A percentile compares a stretch with the other conserved stretches of the same genome.
phyloP scores from a whole-genome alignment of 2,329 filamentous ascomycete species.

The Diaporthe vexans region DNA sequence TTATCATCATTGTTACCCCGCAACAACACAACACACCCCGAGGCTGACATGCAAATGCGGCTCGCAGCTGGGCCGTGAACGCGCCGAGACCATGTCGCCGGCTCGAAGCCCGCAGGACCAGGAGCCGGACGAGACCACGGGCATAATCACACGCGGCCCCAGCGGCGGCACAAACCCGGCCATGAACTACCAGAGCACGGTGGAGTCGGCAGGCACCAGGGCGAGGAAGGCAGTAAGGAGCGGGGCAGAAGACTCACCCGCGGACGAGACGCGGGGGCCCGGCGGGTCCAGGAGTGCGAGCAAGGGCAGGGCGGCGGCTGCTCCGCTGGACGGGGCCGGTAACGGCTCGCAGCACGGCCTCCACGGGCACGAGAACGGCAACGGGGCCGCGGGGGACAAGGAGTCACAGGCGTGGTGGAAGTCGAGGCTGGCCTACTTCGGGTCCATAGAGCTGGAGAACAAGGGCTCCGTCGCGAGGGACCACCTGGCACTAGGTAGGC shows the following conservation, averaged over 20 bases:
- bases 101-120: slow-evolving; percentile 35
- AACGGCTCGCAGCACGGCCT: slow-evolving; percentile 29
- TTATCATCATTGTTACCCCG: background rate
- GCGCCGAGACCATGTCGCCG: slow-evolving; percentile 41
- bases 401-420: slow-evolving; percentile 63
- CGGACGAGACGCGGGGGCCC: background rate
- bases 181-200: slow-evolving; percentile 42
- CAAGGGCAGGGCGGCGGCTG: slow-evolving; percentile 25
- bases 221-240: slow-evolving; percentile 13
- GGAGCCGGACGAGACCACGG: slow-evolving; percentile 39
- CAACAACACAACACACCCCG: background rate
- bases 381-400: slow-evolving; percentile 40
- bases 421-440: slow-evolving; percentile 63
- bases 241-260: background rate
- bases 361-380: slow-evolving; percentile 44
- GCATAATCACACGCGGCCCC: slow-evolving; percentile 27
- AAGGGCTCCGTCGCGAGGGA: slow-evolving; percentile 88
- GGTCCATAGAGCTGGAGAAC: slow-evolving; percentile 83
- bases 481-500: slow-evolving; percentile 81
- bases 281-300: background rate
- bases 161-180: slow-evolving; percentile 15
- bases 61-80: slow-evolving; percentile 39
- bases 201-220: slow-evolving; percentile 26
- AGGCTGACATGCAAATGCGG: slow-evolving; percentile 8
- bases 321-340: background rate